Percentiles rank a stretch among this genome's conserved stretches.
Conservation (phyloP, 805 yeast species). For the Starmerella sp. region DNA sequence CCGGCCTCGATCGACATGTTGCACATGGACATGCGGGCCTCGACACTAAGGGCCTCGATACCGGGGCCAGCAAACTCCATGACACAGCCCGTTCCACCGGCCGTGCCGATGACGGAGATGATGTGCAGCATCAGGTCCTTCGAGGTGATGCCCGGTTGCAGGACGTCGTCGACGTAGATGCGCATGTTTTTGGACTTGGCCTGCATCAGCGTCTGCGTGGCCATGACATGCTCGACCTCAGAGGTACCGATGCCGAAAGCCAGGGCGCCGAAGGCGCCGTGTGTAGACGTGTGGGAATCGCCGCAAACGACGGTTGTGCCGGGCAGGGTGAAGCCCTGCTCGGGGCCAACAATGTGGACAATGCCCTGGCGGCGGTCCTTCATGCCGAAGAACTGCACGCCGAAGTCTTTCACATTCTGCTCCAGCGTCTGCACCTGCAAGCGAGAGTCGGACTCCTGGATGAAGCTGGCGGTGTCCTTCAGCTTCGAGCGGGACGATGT, state of each 20-base stretch:
- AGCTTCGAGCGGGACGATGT: conserved; percentile 74
- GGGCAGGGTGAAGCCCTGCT: conserved; percentile 96
- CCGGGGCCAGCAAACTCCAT: conserved; percentile 96
- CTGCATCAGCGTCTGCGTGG: conserved; percentile 89
- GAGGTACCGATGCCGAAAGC: conserved; percentile 99
- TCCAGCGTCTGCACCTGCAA: conserved; percentile 87
- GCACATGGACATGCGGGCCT: conserved; percentile 98
- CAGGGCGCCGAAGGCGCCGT: conserved; percentile 94
- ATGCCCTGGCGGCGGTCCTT: conserved; percentile 92
- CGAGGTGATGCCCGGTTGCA: conserved; percentile 83
- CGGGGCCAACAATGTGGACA: conserved; percentile 97
- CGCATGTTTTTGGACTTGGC: conserved; percentile 94
- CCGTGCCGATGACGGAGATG: conserved; percentile 94
- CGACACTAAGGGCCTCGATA: conserved; percentile 80
- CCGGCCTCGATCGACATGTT: conserved; percentile 99
- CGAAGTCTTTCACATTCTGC: conserved; percentile 81
- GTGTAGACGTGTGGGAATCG: conserved; percentile 97
- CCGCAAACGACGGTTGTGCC: conserved; percentile 99
- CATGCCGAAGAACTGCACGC: conserved; percentile 89
- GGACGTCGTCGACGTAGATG: conserved; percentile 70
- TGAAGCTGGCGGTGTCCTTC: conserved; percentile 64
- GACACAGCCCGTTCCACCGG: conserved; percentile 97
- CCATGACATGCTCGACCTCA: conserved; percentile 96
- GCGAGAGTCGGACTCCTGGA: conserved; percentile 82
- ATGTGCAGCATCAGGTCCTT: conserved; percentile 91